phyloP scores from a whole-genome alignment of 257 asterid species.

The Phtheirospermum japonicum region DNA sequence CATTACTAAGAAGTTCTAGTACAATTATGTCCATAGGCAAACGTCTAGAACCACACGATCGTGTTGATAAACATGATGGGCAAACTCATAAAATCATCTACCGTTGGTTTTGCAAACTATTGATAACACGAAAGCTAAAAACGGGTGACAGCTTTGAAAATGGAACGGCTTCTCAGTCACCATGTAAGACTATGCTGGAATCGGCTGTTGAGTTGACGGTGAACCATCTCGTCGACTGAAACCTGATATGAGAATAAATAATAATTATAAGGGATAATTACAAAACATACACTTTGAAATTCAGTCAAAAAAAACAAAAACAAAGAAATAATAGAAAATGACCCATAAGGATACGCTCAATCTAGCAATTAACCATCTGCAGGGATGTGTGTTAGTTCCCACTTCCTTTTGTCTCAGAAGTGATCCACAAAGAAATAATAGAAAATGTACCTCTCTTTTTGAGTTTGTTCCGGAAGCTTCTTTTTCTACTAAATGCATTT shows the following conservation, averaged over 20 bases:
- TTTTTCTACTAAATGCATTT: constrained; percentile 89
- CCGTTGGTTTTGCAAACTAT: neutral
- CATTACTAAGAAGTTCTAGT: too few species aligned
- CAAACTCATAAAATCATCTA: neutral
- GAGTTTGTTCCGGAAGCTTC: constrained; percentile 89
- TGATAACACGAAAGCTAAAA: neutral
- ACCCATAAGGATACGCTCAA: neutral
- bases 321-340: too few species aligned
- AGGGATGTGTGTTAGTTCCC: neutral
- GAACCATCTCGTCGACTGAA: constrained; percentile 28
- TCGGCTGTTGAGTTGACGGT: constrained; percentile 21
- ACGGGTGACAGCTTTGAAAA: too few species aligned
- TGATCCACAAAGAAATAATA: constrained; percentile 4
- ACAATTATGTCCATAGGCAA: too few species aligned
- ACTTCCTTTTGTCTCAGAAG: neutral
- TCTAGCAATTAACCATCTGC: neutral
- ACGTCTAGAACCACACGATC: too few species aligned
- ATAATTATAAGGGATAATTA: neutral
- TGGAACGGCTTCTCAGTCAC: neutral
- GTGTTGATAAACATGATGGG: too few species aligned
- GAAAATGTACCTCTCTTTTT: constrained; percentile 61
- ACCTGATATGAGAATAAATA: constrained; percentile 23
- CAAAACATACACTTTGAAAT: neutral
- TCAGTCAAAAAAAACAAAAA: too few species aligned
- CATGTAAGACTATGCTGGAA: constrained; percentile 26